Evolutionary conservation across 257 asterid species (phyloP), one percentile per base, ranked within the genome.

Genomic region (Sherardia arvensis): DNA sequence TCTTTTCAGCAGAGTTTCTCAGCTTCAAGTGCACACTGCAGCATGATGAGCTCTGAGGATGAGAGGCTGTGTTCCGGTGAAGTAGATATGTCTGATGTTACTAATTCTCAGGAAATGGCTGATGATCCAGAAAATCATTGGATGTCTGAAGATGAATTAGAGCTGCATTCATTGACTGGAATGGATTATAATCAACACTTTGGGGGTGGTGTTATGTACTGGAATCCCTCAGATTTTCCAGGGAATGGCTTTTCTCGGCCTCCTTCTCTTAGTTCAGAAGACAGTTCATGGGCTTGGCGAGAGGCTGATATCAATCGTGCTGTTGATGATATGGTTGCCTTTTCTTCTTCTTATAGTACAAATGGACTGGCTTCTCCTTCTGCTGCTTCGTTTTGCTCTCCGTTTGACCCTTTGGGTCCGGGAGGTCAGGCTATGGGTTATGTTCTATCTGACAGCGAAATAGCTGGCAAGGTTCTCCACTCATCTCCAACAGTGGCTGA

Each of bases 251-350:
- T 89, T 74, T 93, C 99, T 21, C 96, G 96, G 67, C 97, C 99
- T 68, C 99, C 99, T 59, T 93, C 99, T 68, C 99, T 89, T 74
- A 87, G 97, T 82, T 93, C 99, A 32, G 99, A 93, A 64, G 99
- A 93, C 81, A 87, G 97, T 83, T 93, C 96, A 59, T 93, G 99
- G 97, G 97, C 97, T 64, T 93, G 97, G 92, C 79, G 95, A 61
- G 99, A 93, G 77, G 99, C 99, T 59, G 99, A 93, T 74, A 85
- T 93, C 92, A 89, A 66, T 54, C 78, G 87, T 76, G 94, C 81
- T 69, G 99, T 93, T 78, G 99, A 93, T 85, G 99, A 93, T 76
- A 93, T 93, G 97, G 97, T 89, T 79, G 97, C 97, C 21, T 89
- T 90, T 84, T 93, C 99, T 67, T 93, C 99, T 62, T 93, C 99